A percentile compares a stretch with the other conserved stretches of the same genome.
Evolutionary conservation across 2,329 filamentous ascomycete species (phyloP).

Genomic region (Didymella sp.): DNA sequence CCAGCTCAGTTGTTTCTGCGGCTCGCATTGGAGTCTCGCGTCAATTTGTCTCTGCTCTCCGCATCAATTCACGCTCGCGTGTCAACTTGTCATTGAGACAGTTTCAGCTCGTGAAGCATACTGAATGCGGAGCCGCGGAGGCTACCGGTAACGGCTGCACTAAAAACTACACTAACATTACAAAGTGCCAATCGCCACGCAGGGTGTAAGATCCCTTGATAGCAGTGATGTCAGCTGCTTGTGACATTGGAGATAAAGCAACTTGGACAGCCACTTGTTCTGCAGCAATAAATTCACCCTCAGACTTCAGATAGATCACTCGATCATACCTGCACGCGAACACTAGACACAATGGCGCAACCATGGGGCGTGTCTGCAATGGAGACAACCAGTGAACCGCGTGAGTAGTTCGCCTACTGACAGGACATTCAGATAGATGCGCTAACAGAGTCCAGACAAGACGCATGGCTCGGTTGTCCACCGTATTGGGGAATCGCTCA

Average conservation of each 20-base stretch:
- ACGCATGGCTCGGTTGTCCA: constrained; percentile 6
- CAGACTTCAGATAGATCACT: not conserved
- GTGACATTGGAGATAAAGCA: not conserved
- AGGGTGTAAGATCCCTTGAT: not conserved
- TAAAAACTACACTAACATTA: constrained; percentile 5
- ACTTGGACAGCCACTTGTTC: not conserved
- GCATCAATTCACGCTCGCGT: not conserved
- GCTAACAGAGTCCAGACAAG: not conserved
- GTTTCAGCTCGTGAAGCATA: not conserved
- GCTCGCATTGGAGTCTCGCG: not conserved
- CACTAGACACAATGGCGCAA: constrained; percentile 2
- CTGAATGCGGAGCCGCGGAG: constrained; percentile 5
- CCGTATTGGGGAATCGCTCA: constrained; percentile 6
- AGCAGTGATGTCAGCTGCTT: constrained; percentile 8
- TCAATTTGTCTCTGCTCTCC: too few relatives aligned
- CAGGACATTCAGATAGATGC: not conserved
- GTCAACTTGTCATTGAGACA: not conserved
- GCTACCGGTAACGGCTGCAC: not conserved
- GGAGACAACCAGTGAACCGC: constrained; percentile 5
- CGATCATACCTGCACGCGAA: not conserved
- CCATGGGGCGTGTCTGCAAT: constrained; percentile 15
- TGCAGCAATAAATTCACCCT: too few relatives aligned
- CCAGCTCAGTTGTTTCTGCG: not conserved
- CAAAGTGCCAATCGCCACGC: constrained; percentile 4
- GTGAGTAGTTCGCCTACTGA: not conserved